Evolutionary conservation across 148 eudicot genomes (phyloP), one percentile per base, ranked within the genome.

Genomic region (Rhododendron ferrugineum): DNA sequence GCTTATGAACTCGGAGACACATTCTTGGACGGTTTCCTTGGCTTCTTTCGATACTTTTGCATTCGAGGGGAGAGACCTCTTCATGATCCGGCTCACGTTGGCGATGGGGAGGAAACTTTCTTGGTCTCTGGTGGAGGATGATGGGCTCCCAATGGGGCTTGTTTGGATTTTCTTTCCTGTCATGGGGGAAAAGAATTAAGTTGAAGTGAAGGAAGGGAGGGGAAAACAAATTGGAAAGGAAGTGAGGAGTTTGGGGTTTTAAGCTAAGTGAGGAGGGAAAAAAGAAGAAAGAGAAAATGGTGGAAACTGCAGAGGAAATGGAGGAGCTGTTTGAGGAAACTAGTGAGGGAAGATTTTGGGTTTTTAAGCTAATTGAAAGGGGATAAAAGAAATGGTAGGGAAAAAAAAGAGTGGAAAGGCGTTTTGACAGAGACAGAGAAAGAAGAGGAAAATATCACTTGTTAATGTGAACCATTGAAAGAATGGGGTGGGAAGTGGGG

Each of bases 1-100:
- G 89, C 92, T 90, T 47, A 90, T 90, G 92, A 90, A 90, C 90
- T 90, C 92, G 3, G 92, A 88, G 5, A 88, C 92, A 72, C 92
- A 90, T 56, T 88, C 90, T 81, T 90, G 92, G 10, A 90, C 90
- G 0, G 92, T 90, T 46, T 90, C 92, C 58, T 90, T 90, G 13
- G 90, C 90, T 76, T 90, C 92, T 85, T 90, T 90, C 4, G 91
- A 88, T 73, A 90, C 88, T 58, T 90, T 90, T 2, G 91, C 91
- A 40, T 90, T 90, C 3, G 90, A 82, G 6, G 92, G 92, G 22
- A 88, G 87, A 0, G 92, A 66, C 56, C 86, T 87, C 62, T 89
- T 89, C 91, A 89, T 89, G 75, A 89, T 89, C 30, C 91, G 85
- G 86, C 89, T 87, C 47, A 90, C 89, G 40, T 90, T 90, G n/a